These are phyloP conservation scores for Zarea fungicola DNA, from an alignment of 2,329 filamentous ascomycete species.

Conservation along the genomic window DNA sequence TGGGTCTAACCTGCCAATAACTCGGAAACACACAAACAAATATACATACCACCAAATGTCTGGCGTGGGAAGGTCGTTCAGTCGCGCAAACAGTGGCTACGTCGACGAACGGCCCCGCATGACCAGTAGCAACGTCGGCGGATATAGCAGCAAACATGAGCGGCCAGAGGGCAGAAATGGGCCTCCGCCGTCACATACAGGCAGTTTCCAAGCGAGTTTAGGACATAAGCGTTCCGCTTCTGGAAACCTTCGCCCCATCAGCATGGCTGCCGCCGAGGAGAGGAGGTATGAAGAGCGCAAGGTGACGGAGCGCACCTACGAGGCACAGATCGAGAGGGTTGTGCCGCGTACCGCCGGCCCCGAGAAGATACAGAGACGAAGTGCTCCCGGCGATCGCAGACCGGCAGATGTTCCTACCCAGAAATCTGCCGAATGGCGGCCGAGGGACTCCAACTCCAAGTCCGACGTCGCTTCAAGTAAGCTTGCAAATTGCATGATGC, in stretches of 20 bases:
- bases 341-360: constrained; percentile 56
- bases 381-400: constrained; percentile 32
- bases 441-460: constrained; percentile 40
- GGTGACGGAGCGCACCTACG: constrained; percentile 48
- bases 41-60: constrained; percentile 29
- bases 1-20: constrained; percentile 1
- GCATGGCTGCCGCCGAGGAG: constrained; percentile 39
- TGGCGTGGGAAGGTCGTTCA: constrained; percentile 36
- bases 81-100: constrained; percentile 38
- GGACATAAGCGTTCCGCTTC: constrained; percentile 55
- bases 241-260: constrained; percentile 48
- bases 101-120: constrained; percentile 33
- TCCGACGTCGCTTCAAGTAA: constrained; percentile 47
- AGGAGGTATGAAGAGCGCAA: constrained; percentile 47
- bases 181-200: constrained; percentile 28
- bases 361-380: constrained; percentile 44
- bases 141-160: constrained; percentile 26
- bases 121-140: constrained; percentile 26
- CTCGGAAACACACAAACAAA: neutral
- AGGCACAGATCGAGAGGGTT: constrained; percentile 59
- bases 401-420: constrained; percentile 32
- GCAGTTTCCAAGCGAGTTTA: constrained; percentile 32
- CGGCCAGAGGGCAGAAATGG: constrained; percentile 25
- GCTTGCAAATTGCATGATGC: constrained; percentile 15
- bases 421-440: constrained; percentile 40